Percentiles rank a stretch among this genome's conserved stretches.
These are phyloP conservation scores for Heimioporus sp. DNA, from an alignment of 768 basidiomycete genomes.

Conservation along the genomic window DNA sequence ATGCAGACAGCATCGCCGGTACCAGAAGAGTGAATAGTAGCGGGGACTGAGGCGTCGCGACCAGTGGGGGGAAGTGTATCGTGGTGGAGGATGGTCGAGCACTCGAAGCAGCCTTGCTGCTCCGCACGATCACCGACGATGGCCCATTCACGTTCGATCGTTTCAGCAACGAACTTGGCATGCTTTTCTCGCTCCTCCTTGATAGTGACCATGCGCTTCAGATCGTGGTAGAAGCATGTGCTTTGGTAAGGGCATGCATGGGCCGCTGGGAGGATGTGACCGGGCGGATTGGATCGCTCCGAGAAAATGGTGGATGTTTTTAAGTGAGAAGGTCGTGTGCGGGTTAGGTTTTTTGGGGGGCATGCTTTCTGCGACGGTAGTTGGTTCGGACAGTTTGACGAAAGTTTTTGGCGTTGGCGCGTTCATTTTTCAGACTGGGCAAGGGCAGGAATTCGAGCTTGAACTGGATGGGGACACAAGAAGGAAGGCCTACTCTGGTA, in stretches of 20 bases:
- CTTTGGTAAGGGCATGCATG: constrained; percentile 69
- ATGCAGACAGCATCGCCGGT: constrained; percentile 46
- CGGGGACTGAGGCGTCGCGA: constrained; percentile 36
- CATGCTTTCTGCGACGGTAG: constrained; percentile 78
- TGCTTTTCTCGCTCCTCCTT: constrained; percentile 89
- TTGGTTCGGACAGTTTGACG: constrained; percentile 73
- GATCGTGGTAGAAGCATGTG: constrained; percentile 73
- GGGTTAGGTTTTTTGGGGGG: constrained; percentile 69
- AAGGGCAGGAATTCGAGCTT: constrained; percentile 78
- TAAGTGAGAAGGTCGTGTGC: constrained; percentile 72
- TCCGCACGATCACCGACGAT: constrained; percentile 68
- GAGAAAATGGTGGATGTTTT: constrained; percentile 64
- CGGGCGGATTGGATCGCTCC: constrained; percentile 74
- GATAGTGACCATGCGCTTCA: constrained; percentile 75
- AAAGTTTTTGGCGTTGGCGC: constrained; percentile 66
- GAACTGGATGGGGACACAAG: too few relatives aligned
- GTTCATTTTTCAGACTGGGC: constrained; percentile 74
- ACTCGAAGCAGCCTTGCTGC: constrained; percentile 57
- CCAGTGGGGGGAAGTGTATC: constrained; percentile 66
- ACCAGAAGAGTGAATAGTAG: constrained; percentile 42
- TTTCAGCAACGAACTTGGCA: constrained; percentile 76
- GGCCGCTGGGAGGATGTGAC: constrained; percentile 72
- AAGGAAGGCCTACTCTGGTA: too few relatives aligned
- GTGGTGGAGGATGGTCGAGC: constrained; percentile 67
- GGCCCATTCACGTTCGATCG: constrained; percentile 82